These are phyloP conservation scores for Paramecium octaurelia DNA, from an alignment of 73 alveolate species.

Conservation along the genomic window DNA sequence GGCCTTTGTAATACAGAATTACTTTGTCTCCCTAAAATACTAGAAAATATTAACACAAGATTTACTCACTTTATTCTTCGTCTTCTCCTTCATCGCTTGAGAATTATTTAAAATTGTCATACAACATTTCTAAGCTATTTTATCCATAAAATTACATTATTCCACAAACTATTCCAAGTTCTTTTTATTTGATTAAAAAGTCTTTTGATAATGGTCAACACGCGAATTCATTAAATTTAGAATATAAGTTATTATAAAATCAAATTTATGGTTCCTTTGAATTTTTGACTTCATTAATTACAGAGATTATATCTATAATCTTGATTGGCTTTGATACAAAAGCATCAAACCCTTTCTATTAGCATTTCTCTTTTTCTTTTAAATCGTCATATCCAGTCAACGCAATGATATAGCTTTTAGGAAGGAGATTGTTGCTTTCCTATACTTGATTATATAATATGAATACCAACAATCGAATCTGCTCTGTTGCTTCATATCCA, in stretches of 20 bases:
- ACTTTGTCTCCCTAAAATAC: not conserved
- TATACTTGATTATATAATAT: not conserved
- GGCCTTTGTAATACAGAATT: not conserved
- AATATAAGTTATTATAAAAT: not conserved
- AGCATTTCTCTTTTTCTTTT: slow-evolving; percentile 16
- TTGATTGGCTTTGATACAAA: slow-evolving; percentile 25
- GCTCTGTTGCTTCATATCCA: not conserved
- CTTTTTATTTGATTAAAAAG: not conserved
- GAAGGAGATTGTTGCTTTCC: not conserved
- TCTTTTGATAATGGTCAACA: not conserved
- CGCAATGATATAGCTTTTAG: not conserved
- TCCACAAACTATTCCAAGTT: not conserved
- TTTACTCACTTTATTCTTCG: not conserved
- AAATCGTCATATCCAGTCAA: slow-evolving; percentile 27
- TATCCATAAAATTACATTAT: not conserved
- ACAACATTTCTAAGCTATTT: not conserved
- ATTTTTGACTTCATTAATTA: not conserved
- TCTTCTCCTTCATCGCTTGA: slow-evolving; percentile 25
- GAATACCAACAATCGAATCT: not conserved
- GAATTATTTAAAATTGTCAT: not conserved
- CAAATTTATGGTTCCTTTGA: not conserved
- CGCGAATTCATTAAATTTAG: slow-evolving; percentile 1
- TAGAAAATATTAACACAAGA: not conserved
- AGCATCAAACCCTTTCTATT: slow-evolving; percentile 24
- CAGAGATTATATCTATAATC: not conserved